Conservation (phyloP, 208 protist genomes). For the Leishmania tarentolae region DNA sequence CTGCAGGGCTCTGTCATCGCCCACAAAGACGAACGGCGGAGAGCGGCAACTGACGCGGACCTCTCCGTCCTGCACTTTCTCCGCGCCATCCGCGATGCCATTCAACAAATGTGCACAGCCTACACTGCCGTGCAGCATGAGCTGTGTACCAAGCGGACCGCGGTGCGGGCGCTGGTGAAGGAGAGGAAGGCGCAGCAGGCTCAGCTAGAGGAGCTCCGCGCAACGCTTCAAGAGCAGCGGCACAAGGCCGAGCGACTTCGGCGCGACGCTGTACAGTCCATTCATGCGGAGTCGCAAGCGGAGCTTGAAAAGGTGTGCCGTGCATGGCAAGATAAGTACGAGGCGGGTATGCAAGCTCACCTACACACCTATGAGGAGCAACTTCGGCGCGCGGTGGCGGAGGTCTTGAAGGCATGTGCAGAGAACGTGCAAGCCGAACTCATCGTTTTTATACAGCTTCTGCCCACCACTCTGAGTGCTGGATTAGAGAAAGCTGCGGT, state of each 20-base stretch:
- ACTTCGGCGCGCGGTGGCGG: constrained; percentile 10
- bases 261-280: background rate
- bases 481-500: background rate
- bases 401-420: constrained; percentile 8
- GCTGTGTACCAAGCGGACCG: constrained; percentile 18
- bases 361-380: background rate
- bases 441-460: constrained; percentile 10
- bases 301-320: constrained; percentile 9
- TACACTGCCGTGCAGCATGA: background rate
- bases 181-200: constrained; percentile 30
- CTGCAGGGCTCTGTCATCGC: background rate
- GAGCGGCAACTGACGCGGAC: background rate
- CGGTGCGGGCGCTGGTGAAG: constrained; percentile 23
- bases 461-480: constrained; percentile 12
- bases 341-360: background rate
- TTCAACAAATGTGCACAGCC: constrained; percentile 8
- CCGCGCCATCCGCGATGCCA: constrained; percentile 3
- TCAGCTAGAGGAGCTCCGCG: constrained; percentile 8
- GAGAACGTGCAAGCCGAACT: constrained; percentile 14
- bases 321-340: constrained; percentile 2
- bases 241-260: constrained; percentile 13
- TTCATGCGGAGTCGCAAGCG: constrained; percentile 14
- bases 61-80: constrained; percentile 2
- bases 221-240: constrained; percentile 18
- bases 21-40: background rate